Evolutionary conservation across 371 early-diverging fungal genomes (phyloP), one percentile per base, ranked within the genome.

Genomic region (Chytridium lagenaria): DNA sequence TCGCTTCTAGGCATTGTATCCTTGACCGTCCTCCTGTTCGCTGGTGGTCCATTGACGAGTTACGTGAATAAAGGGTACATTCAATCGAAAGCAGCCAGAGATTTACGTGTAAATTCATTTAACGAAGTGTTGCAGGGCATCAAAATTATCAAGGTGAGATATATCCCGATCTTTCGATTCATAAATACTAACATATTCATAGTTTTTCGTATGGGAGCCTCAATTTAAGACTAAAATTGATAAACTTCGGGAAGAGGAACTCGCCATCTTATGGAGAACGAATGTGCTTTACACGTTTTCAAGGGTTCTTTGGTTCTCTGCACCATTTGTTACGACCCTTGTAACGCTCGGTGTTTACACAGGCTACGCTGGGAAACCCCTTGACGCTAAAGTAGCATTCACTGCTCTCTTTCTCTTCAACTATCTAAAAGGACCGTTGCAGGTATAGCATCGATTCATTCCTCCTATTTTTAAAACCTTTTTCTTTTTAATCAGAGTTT

Each of bases 1-100:
- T 83, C 80, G 26, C 44, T 83, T n/a, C 73, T 79, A 16, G 85
- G 82, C 0, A 66, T 83, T 30, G 61, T 61, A 23, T 72, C 78
- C n/a, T 77, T 83, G 80, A 50, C 78, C 23, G 31, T 76, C 30
- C 59, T 77, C 33, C 50, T 80, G 39, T 79, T 81, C 10, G 26
- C 69, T 39, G 81, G 78, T 19, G 67, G 39, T 23, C 74, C 65
- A 5, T 61, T 75, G 23, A 71, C 74, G n/a, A 16, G n/a, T 22
- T 16, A n/a, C n/a, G 23, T 68, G 59, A 67, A 61, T 49, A 57
- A 23, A 0, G 39, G 38, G 31, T 72, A 34, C 31, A 34, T 2
- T 57, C 40, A 3, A 16, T 36, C 23, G 38, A 71, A 74, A 39
- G 19, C 1, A 10, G 33, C 44, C 31, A 34, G 16, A 26, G 71